Conservation (phyloP, 257 asterid genomes). For the Solanum habrochaites region DNA sequence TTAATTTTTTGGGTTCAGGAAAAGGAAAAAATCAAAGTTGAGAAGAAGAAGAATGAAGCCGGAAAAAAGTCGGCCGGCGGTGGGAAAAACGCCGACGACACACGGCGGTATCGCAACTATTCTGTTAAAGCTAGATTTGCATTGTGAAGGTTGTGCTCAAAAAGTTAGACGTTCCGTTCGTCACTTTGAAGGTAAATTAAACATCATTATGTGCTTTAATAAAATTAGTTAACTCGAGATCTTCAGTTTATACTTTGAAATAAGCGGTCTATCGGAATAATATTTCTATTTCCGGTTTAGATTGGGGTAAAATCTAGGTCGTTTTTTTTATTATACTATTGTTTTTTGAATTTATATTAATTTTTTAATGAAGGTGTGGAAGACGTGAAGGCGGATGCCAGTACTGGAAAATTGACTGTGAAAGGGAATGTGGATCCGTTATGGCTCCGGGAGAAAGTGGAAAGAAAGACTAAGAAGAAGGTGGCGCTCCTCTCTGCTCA, state of each 20-base stretch:
- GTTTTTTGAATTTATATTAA: too few species aligned
- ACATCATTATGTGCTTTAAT: not conserved
- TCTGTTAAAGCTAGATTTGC: conserved; percentile 65
- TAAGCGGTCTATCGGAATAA: not conserved
- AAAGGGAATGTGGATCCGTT: conserved; percentile 75
- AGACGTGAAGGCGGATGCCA: conserved; percentile 57
- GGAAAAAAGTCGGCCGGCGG: conserved; percentile 20
- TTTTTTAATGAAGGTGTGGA: conserved; percentile 46
- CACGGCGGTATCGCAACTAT: conserved; percentile 11
- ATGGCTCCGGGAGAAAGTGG: conserved; percentile 62
- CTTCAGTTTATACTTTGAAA: not conserved
- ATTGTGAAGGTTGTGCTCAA: conserved; percentile 87
- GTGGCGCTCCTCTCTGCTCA: conserved; percentile 69
- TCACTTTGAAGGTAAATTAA: conserved; percentile 34
- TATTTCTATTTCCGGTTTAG: not conserved
- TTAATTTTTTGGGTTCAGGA: conserved; percentile 24
- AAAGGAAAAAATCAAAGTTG: conserved; percentile 4
- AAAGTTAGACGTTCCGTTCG: conserved; percentile 64
- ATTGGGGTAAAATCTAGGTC: not conserved
- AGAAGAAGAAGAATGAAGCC: conserved; percentile 9
- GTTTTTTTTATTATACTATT: too few species aligned
- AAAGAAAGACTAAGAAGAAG: conserved; percentile 63
- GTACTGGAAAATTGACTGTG: conserved; percentile 55
- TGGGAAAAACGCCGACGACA: conserved; percentile 24
- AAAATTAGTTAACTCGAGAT: not conserved